Conservation (phyloP, 2,329 filamentous ascomycete species). For the Shiraia sp. region DNA sequence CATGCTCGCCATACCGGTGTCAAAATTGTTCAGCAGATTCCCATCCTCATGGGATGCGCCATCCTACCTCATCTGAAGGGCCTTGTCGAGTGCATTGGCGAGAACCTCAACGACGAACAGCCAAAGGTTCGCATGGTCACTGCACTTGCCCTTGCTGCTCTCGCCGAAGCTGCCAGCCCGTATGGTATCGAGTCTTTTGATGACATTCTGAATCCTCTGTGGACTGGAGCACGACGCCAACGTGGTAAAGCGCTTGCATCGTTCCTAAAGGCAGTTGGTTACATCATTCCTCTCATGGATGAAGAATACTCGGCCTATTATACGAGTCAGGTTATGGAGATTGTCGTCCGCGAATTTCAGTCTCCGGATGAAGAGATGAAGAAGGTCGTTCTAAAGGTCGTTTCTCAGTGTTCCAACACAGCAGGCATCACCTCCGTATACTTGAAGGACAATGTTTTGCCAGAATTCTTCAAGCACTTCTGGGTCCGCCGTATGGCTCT, state of each 20-base stretch:
- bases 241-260: constrained; percentile 93
- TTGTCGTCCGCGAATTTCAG: constrained; percentile 90
- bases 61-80: constrained; percentile 94
- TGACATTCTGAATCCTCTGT: constrained; percentile 93
- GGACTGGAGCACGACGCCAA: constrained; percentile 95
- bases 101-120: constrained; percentile 96
- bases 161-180: constrained; percentile 94
- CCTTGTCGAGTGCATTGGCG: constrained; percentile 92
- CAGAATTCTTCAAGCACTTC: constrained; percentile 98
- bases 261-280: constrained; percentile 96
- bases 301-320: constrained; percentile 99
- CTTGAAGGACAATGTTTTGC: constrained; percentile 90
- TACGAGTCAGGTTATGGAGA: constrained; percentile 98
- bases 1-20: constrained; percentile 97
- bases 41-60: constrained; percentile 97
- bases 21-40: constrained; percentile 98
- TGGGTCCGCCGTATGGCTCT: constrained; percentile 97
- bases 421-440: constrained; percentile 94
- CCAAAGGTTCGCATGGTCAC: constrained; percentile 97
- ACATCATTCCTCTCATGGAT: constrained; percentile 98
- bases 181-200: constrained; percentile 99
- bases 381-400: constrained; percentile 96
- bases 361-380: constrained; percentile 99
- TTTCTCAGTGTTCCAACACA: constrained; percentile 92
- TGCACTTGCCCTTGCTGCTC: constrained; percentile 87